Base-by-base conservation (phyloP, 306 rosid genomes). In the Vigna mungo region DNA sequence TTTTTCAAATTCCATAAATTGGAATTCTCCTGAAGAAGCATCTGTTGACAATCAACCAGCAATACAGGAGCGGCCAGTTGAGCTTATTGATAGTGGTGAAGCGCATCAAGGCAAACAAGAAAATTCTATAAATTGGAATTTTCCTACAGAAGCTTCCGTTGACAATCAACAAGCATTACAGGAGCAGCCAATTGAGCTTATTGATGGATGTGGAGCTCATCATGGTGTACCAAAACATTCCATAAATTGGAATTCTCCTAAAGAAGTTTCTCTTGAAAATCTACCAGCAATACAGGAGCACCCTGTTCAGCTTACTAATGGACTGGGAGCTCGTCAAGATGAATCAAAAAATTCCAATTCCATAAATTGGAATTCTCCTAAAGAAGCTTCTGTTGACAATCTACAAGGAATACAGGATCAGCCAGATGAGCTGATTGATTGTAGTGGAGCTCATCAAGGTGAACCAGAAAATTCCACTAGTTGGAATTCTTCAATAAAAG, bases 191-290 rank as follows among this genome's bases (percentile, higher is more conserved):
- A 75, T 71, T 78, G 78, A 70, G 76, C 66, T 64, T 82, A 70
- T 67, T 77, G 88, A 66, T 75, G 82, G 25, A 74, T 79, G 85
- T 79, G 89, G 75, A 66, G 74, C 77, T 59, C 27, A 43, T 77
- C 64, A 23, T 75, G 80, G 74, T 74, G 71, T 72, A 61, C 27
- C 68, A 51, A 82, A 53, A 27, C 6, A 5, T 79, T 83, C 69
- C 49, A 78, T 61, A 23, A 80, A 81, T 79, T 41, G 73, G 64
- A 60, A 74, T 62, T 68, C 61, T 71, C 48, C 51, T 27, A 20
- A 36, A 75, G 81, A 60, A 60, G 58, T 37, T 82, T 71, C 84
- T 51, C 48, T 62, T 39, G 56, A 71, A 36, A 48, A 66, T 36
- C 80, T 48, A 52, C 79, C 68, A 66, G 74, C 82, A 64, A 64